Conservation (phyloP, 495 filamentous ascomycete species). For the Penicillium roqueforti region DNA sequence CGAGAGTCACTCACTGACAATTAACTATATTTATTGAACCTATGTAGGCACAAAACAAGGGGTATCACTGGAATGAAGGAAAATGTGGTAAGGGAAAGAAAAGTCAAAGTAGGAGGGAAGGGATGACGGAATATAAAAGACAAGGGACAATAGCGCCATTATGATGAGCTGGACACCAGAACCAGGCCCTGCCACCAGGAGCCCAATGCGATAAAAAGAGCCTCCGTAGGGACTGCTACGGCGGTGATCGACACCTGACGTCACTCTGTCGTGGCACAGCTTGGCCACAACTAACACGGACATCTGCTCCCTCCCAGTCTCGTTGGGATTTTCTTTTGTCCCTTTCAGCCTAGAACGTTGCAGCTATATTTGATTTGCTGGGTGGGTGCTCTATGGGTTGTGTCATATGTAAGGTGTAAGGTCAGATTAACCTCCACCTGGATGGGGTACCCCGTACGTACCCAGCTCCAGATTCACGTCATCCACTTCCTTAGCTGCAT, state of each 20-base stretch:
- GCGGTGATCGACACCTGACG: conserved; percentile 7
- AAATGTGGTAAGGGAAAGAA: conserved; percentile 15
- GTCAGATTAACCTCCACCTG: background rate
- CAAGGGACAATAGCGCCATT: conserved; percentile 5
- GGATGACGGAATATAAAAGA: conserved; percentile 8
- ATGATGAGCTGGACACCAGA: conserved; percentile 2
- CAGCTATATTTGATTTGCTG: too few relatives aligned
- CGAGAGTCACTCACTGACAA: conserved; percentile 9
- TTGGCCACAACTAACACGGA: conserved; percentile 3
- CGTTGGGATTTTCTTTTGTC: background rate
- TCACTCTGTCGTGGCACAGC: conserved; percentile 4
- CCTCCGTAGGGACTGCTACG: too few relatives aligned
- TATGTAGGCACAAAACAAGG: conserved; percentile 14
- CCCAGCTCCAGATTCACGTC: background rate
- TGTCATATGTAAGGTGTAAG: background rate
- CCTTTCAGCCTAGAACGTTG: background rate
- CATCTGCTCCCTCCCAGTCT: conserved; percentile 5
- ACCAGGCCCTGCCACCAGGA: background rate
- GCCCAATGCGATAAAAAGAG: too few relatives aligned
- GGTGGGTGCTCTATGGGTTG: background rate
- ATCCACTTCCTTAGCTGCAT: background rate
- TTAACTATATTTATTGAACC: conserved; percentile 18
- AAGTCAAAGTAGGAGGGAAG: background rate
- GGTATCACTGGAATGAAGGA: conserved; percentile 41
- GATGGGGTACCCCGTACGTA: background rate